These are phyloP conservation scores for Ophiostoma sp. DNA, from an alignment of 2,329 filamentous ascomycete species.

Conservation along the genomic window DNA sequence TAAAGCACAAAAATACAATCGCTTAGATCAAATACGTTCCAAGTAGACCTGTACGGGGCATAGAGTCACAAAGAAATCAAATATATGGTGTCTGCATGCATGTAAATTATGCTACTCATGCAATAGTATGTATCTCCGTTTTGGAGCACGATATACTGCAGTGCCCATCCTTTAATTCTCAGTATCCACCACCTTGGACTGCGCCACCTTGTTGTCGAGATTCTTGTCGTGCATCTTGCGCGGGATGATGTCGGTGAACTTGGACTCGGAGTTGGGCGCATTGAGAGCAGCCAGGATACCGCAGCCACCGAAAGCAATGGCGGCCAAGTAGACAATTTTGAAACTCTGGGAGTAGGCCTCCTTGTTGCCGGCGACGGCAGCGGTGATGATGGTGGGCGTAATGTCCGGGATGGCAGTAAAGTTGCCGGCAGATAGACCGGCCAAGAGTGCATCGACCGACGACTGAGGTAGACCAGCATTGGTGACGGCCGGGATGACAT, in stretches of 20 bases:
- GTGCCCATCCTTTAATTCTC: no score
- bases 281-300: background rate
- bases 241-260: background rate
- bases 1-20: no score
- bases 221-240: background rate
- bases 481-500: constrained; percentile 40
- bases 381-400: constrained; percentile 37
- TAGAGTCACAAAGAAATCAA: no score
- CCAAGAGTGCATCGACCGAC: constrained; percentile 39
- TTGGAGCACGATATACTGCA: no score
- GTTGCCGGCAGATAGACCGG: constrained; percentile 37
- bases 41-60: no score
- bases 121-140: no score
- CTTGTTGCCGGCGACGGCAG: constrained; percentile 40
- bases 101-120: no score
- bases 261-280: background rate
- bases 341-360: constrained; percentile 47
- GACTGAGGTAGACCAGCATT: constrained; percentile 40
- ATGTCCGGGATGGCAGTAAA: constrained; percentile 39
- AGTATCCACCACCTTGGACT: background rate
- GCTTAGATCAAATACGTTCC: no score
- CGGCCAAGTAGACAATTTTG: constrained; percentile 40
- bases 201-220: background rate
- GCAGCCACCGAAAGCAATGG: background rate
- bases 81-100: no score